Evolutionary conservation across 2,329 filamentous ascomycete species (phyloP).

Genomic region (Byssothecium circinans): DNA sequence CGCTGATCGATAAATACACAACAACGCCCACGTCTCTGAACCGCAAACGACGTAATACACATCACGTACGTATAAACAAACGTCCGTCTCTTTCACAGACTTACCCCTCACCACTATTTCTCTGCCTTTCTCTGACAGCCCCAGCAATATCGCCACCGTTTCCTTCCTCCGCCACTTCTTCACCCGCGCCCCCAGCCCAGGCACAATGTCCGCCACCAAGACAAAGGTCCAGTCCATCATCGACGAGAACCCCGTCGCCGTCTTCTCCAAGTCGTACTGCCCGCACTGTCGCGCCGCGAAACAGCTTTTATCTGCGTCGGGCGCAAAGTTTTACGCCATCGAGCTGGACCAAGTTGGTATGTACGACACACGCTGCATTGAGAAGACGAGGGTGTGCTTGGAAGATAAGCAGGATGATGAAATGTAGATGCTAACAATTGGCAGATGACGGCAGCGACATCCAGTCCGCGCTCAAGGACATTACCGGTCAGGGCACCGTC

Average conservation of each 20-base stretch:
- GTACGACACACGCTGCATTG: slow-evolving; percentile 43
- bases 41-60: background rate
- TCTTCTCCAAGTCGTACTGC: slow-evolving; percentile 98
- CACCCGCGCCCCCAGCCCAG: slow-evolving; percentile 58
- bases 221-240: slow-evolving; percentile 84
- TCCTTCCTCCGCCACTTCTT: slow-evolving; percentile 75
- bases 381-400: background rate
- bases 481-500: slow-evolving; percentile 84
- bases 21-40: background rate
- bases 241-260: slow-evolving; percentile 83
- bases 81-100: no score
- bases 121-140: background rate
- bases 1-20: background rate
- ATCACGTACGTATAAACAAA: no score
- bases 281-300: slow-evolving; percentile 87
- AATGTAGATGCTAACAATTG: slow-evolving; percentile 1
- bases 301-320: slow-evolving; percentile 66
- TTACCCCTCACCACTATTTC: background rate
- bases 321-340: slow-evolving; percentile 72
- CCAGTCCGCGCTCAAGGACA: slow-evolving; percentile 78
- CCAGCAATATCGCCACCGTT: slow-evolving; percentile 52
- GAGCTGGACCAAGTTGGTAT: slow-evolving; percentile 85
- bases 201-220: slow-evolving; percentile 80
- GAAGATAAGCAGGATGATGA: background rate
- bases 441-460: slow-evolving; percentile 79